Conservation (phyloP, 176 grass and related monocot species). For the Lolium multiflorum region DNA sequence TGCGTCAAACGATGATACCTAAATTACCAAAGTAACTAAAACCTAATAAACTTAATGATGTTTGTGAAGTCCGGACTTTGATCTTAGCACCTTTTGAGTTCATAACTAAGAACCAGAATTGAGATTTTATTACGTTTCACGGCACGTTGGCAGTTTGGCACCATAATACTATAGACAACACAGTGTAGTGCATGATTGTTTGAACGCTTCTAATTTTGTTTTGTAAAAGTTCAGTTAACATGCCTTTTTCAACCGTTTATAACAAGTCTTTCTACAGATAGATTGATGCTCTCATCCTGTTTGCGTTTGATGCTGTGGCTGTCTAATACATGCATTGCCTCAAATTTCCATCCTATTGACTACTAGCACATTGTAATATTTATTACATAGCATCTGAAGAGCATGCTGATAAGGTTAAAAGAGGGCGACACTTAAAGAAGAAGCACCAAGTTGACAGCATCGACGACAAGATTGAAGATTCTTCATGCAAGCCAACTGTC, state of each 20-base stretch:
- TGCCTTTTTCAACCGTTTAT: background rate
- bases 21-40: too few relatives aligned
- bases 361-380: slow-evolving; percentile 30
- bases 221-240: slow-evolving; percentile 19
- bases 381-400: slow-evolving; percentile 36
- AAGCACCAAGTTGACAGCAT: slow-evolving; percentile 62
- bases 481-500: slow-evolving; percentile 50
- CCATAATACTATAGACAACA: background rate
- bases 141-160: slow-evolving; percentile 1
- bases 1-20: slow-evolving; percentile 2
- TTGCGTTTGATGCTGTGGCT: background rate
- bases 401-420: slow-evolving; percentile 26
- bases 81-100: background rate
- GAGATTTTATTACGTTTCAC: background rate
- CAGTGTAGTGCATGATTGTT: background rate
- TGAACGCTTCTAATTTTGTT: background rate
- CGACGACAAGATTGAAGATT: slow-evolving; percentile 34
- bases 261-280: background rate
- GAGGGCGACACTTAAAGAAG: slow-evolving; percentile 51
- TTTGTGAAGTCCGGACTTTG: background rate
- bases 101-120: background rate
- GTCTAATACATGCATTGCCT: background rate
- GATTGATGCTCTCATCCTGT: slow-evolving; percentile 8
- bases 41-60: background rate
- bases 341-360: background rate